A percentile compares a stretch with the other conserved stretches of the same genome.
Conservation (phyloP, 164 flowering plant species). For the Buxus sempervirens region DNA sequence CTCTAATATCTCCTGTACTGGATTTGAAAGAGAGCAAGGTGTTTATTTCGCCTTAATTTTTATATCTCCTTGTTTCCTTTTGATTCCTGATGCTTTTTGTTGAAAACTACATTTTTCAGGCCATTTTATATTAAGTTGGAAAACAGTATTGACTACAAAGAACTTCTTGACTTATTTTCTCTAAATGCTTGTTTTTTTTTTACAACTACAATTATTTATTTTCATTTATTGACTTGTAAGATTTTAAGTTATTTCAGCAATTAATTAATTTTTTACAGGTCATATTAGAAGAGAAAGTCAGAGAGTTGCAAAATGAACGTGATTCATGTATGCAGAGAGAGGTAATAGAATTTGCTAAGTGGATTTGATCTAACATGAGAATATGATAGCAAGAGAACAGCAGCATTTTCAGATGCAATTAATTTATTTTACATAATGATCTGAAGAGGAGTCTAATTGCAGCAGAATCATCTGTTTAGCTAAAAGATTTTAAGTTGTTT, state of each 20-base stretch:
- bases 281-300: constrained; percentile 16
- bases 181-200: not conserved
- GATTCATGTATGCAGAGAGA: constrained; percentile 30
- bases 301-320: constrained; percentile 28
- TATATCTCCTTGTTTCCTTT: not conserved
- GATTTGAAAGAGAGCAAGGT: no score
- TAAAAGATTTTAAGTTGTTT: not conserved
- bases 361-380: not conserved
- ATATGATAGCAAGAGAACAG: not conserved
- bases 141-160: constrained; percentile 30
- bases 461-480: not conserved
- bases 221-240: not conserved
- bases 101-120: constrained; percentile 12
- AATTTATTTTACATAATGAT: not conserved
- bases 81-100: not conserved
- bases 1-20: not conserved
- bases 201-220: not conserved
- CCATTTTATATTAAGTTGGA: constrained; percentile 29
- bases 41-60: not conserved
- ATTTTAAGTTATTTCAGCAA: not conserved
- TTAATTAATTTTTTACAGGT: constrained; percentile 17
- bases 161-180: not conserved
- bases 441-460: not conserved
- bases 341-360: constrained; percentile 21
- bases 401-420: no score